Evolutionary conservation across 2,329 filamentous ascomycete species (phyloP).

Genomic region (Fusarium caatingaense): DNA sequence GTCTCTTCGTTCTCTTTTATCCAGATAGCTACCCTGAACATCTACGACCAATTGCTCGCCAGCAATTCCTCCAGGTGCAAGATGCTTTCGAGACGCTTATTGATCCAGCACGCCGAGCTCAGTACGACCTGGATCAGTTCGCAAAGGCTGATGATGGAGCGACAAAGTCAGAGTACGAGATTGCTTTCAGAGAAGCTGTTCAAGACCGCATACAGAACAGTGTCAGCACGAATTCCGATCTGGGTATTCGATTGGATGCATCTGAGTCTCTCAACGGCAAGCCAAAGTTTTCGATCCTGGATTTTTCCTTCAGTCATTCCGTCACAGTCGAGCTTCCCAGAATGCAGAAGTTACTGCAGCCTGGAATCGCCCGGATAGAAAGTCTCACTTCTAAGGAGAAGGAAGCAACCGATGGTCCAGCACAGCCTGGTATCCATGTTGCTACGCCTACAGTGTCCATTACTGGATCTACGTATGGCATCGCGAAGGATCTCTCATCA

Average conservation of each 20-base stretch:
- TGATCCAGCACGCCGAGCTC: slow-evolving; percentile 55
- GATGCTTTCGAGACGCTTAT: slow-evolving; percentile 62
- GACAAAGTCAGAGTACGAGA: slow-evolving; percentile 30
- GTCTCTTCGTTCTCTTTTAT: slow-evolving; percentile 59
- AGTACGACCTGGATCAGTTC: slow-evolving; percentile 54
- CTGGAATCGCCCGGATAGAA: slow-evolving; percentile 42
- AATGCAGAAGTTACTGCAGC: slow-evolving; percentile 46
- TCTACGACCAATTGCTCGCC: slow-evolving; percentile 53
- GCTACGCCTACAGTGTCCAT: slow-evolving; percentile 53
- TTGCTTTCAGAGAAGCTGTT: slow-evolving; percentile 38
- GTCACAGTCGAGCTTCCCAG: slow-evolving; percentile 51
- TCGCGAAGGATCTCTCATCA: slow-evolving; percentile 45
- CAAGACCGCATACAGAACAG: slow-evolving; percentile 37
- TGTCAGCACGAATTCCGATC: slow-evolving; percentile 50
- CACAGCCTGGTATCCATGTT: slow-evolving; percentile 35
- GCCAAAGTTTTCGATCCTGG: slow-evolving; percentile 47
- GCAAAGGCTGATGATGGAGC: slow-evolving; percentile 37
- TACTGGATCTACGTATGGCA: slow-evolving; percentile 55
- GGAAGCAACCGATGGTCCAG: slow-evolving; percentile 9
- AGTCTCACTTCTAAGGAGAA: slow-evolving; percentile 30
- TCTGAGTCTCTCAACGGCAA: slow-evolving; percentile 22
- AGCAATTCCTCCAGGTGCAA: slow-evolving; percentile 56
- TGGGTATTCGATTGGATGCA: slow-evolving; percentile 54
- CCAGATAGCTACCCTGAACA: slow-evolving; percentile 56
- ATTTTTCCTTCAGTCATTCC: slow-evolving; percentile 56